Evolutionary conservation across 495 filamentous ascomycete species (phyloP).

Genomic region (Penicillium parvum): DNA sequence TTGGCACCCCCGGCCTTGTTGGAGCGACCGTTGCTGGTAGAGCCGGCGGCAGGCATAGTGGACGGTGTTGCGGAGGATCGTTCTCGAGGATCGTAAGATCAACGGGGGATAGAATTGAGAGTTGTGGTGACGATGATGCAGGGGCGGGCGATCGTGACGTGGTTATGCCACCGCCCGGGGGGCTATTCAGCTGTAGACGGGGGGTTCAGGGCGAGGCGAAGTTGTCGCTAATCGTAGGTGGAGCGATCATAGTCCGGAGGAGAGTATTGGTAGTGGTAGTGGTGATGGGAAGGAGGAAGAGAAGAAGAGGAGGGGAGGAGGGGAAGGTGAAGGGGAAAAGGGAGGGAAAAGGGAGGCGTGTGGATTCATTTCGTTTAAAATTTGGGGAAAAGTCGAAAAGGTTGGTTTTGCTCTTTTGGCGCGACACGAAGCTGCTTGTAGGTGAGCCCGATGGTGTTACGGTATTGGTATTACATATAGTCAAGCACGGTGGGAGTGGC

Average conservation of each 20-base stretch:
- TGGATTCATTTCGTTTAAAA: slow-evolving; percentile 27
- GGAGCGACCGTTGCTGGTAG: slow-evolving; percentile 36
- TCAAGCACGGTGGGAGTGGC: background rate
- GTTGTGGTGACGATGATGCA: slow-evolving; percentile 9
- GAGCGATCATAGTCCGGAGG: slow-evolving; percentile 8
- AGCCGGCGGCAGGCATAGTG: slow-evolving; percentile 31
- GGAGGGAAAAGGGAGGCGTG: slow-evolving; percentile 17
- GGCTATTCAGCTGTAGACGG: slow-evolving; percentile 1
- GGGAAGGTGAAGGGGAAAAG: slow-evolving; percentile 25
- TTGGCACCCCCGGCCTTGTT: slow-evolving; percentile 34
- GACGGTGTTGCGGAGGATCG: no score
- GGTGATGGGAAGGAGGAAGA: slow-evolving; percentile 15
- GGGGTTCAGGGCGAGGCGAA: slow-evolving; percentile 12
- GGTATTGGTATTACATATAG: background rate
- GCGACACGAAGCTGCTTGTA: slow-evolving; percentile 4
- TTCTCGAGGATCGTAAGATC: background rate
- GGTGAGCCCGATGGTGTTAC: background rate
- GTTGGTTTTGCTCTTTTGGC: slow-evolving; percentile 6
- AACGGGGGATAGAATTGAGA: slow-evolving; percentile 2
- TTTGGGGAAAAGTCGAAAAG: slow-evolving; percentile 8
- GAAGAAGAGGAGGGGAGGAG: slow-evolving; percentile 10
- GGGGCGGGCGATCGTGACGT: slow-evolving; percentile 20
- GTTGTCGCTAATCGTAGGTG: slow-evolving; percentile 9
- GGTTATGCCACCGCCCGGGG: slow-evolving; percentile 17
- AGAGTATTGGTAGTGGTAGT: slow-evolving; percentile 15